Base-by-base conservation (phyloP, 805 yeast genomes). In the Yarrowia bubula region DNA sequence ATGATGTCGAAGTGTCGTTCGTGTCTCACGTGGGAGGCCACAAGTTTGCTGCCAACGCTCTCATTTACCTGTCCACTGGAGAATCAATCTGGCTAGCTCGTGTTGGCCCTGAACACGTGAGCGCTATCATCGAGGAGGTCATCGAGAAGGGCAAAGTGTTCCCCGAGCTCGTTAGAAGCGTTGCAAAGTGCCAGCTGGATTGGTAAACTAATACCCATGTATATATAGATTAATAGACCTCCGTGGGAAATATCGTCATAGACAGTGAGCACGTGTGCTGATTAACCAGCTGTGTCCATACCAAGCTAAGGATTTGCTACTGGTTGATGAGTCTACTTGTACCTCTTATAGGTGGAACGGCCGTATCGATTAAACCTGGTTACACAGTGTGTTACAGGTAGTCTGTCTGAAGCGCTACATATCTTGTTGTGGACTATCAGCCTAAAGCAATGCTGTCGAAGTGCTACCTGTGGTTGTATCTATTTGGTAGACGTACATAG, bases 1-100 rank as follows among this genome's bases (percentile, higher is more conserved):
- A 84, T 69, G 98, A 93, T 74, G 74, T 77, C 35, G 87, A 89
- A 11, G 90, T 92, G 1, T 79, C 82, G 1, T 92, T 75, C 70
- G 83, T 89, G 35, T 92, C 90, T 71, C 99, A 93, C 75, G 89
- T 93, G 32, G 99, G 99, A 7, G 98, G 98, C 5, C 99, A 93
- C 76, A 95, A 95, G 75, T 95, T 80, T 75, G 91, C 95, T 1
- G 98, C 98, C 1, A 93, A 93, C 74, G 89, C 90, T 3, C 81
- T 91, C 61, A 83, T 93, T 14, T 92, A 91, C 73, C 77, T 86
- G 68, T 85, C 82, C 68, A 77, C 83, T 10, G 96, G 95, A 6
- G 89, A 89, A 69, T 86, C 87, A 66, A 83, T 92, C 33, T 92
- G 98, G 98, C 78, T 90, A 72, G 99, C 96, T 0, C 81, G 93